Conservation (phyloP, 2,329 filamentous ascomycete genomes). For the Claviceps paspali region DNA sequence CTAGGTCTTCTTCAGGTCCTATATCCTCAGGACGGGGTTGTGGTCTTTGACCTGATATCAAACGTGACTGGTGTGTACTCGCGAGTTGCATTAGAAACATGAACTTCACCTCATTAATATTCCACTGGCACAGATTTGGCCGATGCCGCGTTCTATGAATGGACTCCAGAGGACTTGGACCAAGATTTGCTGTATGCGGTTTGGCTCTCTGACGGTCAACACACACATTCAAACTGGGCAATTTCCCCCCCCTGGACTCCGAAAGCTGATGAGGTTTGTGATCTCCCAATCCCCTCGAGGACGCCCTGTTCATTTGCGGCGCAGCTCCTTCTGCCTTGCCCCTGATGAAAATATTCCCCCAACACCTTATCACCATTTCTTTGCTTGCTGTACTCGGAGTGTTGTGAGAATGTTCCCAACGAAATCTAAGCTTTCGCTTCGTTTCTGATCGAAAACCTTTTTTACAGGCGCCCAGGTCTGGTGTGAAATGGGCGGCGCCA, state of each 20-base stretch:
- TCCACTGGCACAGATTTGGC: conserved; percentile 11
- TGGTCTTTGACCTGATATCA: conserved; percentile 14
- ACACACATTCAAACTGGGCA: conserved; percentile 14
- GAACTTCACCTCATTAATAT: conserved; percentile 6
- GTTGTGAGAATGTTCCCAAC: neutral
- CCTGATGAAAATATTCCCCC: too few species aligned
- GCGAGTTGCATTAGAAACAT: too few species aligned
- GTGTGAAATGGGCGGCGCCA: conserved; percentile 14
- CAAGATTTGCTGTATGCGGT: conserved; percentile 15
- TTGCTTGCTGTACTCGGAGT: too few species aligned
- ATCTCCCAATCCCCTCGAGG: neutral
- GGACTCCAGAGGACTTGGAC: conserved; percentile 14
- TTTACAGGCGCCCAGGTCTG: conserved; percentile 8
- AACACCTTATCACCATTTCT: too few species aligned
- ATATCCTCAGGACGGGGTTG: conserved; percentile 16
- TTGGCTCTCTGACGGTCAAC: conserved; percentile 13
- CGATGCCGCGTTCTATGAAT: conserved; percentile 12
- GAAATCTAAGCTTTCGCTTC: neutral
- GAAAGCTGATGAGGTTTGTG: conserved; percentile 11
- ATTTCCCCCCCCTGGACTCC: conserved; percentile 18
- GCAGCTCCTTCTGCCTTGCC: neutral
- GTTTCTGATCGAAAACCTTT: neutral
- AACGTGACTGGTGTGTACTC: conserved; percentile 18
- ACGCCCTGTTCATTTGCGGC: neutral
- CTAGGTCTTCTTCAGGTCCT: conserved; percentile 16